phyloP scores from a whole-genome alignment of 2,329 filamentous ascomycete genomes.

The Nemania bipapillata region DNA sequence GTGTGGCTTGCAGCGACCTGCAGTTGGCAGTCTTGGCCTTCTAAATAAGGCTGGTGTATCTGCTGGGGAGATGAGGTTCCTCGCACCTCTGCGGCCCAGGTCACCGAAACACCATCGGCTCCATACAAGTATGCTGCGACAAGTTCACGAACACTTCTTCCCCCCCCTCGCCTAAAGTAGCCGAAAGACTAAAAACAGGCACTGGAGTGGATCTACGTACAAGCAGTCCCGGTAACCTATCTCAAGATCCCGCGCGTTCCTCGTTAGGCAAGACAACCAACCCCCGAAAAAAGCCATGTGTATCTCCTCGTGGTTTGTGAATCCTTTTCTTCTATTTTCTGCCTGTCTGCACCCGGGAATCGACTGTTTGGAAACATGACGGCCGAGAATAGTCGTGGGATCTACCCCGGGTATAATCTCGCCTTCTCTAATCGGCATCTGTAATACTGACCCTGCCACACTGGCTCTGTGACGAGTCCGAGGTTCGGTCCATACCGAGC shows the following conservation, averaged over 20 bases:
- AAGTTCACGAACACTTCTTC: constrained; percentile 11
- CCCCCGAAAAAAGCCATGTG: constrained; percentile 25
- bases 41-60: constrained; percentile 27
- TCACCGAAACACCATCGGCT: constrained; percentile 21
- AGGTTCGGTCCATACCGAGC: background rate
- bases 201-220: constrained; percentile 3
- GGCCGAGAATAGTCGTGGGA: constrained; percentile 1
- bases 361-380: background rate
- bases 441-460: background rate
- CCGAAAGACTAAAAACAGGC: constrained; percentile 32
- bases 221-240: too few species aligned
- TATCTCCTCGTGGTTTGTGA: constrained; percentile 25
- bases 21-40: constrained; percentile 29
- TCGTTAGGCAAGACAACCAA: constrained; percentile 9
- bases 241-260: constrained; percentile 3
- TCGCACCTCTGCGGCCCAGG: constrained; percentile 11
- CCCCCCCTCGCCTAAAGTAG: constrained; percentile 14
- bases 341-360: constrained; percentile 15
- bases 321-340: constrained; percentile 32
- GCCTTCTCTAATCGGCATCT: background rate
- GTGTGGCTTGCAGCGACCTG: constrained; percentile 29
- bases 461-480: background rate
- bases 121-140: constrained; percentile 4
- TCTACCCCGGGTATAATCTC: background rate
- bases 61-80: background rate